A percentile compares a stretch with the other conserved stretches of the same genome.
These are phyloP conservation scores for Grosmannia penicillata DNA, from an alignment of 2,329 filamentous ascomycete genomes.

Conservation along the genomic window DNA sequence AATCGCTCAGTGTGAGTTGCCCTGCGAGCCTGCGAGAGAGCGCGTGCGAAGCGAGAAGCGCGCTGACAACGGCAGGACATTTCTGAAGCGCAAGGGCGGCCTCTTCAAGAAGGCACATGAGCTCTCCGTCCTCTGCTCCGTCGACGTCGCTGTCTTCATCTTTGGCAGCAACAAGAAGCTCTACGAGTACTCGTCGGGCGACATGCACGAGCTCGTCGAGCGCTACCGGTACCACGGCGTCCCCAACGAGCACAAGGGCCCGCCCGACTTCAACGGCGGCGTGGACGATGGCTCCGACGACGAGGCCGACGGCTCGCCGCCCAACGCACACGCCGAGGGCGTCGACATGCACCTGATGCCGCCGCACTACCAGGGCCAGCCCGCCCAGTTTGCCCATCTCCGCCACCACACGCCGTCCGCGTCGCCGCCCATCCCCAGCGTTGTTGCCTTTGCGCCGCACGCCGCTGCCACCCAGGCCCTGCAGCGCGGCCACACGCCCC, in stretches of 20 bases:
- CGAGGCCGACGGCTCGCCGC: conserved; percentile 61
- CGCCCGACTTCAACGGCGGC: conserved; percentile 76
- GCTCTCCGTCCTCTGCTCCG: conserved; percentile 91
- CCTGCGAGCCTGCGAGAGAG: neutral
- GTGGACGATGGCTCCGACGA: conserved; percentile 69
- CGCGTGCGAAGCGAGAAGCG: neutral
- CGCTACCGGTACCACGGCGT: conserved; percentile 87
- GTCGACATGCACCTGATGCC: conserved; percentile 48
- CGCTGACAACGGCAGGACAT: conserved; percentile 48
- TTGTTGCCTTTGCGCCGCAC: conserved; percentile 49
- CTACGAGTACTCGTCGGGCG: conserved; percentile 89
- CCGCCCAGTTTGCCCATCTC: conserved; percentile 59
- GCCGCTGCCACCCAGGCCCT: conserved; percentile 21
- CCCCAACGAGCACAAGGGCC: conserved; percentile 92
- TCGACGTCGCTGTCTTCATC: conserved; percentile 97
- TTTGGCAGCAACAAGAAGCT: conserved; percentile 98
- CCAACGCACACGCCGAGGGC: conserved; percentile 50
- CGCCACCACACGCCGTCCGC: conserved; percentile 71
- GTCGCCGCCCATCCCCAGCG: conserved; percentile 76
- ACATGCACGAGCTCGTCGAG: conserved; percentile 81
- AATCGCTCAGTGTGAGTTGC: conserved; percentile 83
- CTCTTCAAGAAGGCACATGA: conserved; percentile 99
- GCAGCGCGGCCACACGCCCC: conserved; percentile 65
- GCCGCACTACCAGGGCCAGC: conserved; percentile 53
- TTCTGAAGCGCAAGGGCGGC: conserved; percentile 95